Conservation (phyloP, 139 green algal species). For the Coelastrella sp. region DNA sequence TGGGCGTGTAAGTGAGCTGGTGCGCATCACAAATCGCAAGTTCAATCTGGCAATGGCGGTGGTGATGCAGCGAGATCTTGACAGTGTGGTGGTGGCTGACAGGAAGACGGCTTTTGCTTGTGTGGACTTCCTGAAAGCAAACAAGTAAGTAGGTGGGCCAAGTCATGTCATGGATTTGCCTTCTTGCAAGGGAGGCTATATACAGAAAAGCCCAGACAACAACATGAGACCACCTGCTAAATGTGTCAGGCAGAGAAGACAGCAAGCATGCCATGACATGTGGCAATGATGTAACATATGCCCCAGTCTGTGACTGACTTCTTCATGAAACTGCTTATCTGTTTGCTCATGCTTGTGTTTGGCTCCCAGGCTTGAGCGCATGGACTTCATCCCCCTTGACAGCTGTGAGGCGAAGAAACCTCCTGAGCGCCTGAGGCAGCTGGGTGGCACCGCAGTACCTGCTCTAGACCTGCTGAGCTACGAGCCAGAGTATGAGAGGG, state of each 20-base stretch:
- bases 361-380: conserved; percentile 52
- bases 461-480: conserved; percentile 88
- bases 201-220: too few species aligned
- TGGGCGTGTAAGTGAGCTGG: conserved; percentile 87
- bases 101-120: conserved; percentile 79
- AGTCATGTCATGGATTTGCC: too few species aligned
- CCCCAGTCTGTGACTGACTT: too few species aligned
- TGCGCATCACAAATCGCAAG: conserved; percentile 74
- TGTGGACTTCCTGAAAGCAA: conserved; percentile 75
- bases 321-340: too few species aligned
- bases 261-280: too few species aligned
- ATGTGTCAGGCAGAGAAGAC: too few species aligned
- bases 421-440: conserved; percentile 83
- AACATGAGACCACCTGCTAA: too few species aligned
- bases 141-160: conserved; percentile 43
- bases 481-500: conserved; percentile 71
- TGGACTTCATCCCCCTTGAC: conserved; percentile 88
- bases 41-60: conserved; percentile 93
- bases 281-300: too few species aligned
- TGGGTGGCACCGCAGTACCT: conserved; percentile 82
- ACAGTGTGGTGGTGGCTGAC: conserved; percentile 91
- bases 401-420: conserved; percentile 71
- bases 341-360: not conserved
- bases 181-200: too few species aligned
- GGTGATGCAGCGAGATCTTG: conserved; percentile 78